Base-by-base conservation (phyloP, 2,329 filamentous ascomycete species). In the Fusarium torulosum region DNA sequence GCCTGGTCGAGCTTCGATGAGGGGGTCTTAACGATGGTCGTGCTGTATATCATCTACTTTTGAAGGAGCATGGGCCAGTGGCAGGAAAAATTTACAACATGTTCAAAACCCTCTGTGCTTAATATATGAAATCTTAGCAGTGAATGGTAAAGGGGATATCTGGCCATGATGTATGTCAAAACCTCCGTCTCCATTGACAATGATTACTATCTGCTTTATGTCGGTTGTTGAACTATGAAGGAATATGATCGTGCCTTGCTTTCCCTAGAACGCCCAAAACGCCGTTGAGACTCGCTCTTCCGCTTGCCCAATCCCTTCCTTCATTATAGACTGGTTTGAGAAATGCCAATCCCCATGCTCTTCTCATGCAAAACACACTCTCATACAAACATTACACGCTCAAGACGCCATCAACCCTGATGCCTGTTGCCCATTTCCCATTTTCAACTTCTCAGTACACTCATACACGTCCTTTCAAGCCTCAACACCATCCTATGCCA, bases 41-140 rank as follows among this genome's bases (percentile, higher is more conserved):
- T 70, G 53, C 60, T 72, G 68, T 74, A 65, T 68, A 69, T 72
- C 72, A 73, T 74, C 72, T 74, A 71, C 68, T 67, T 73, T 70
- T 63, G 54, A 73, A 55, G 58, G 63, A 66, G 57, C 58, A 73
- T 53, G 67, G 50, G 63, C 33, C 62, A 64, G 56, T 73, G 66
- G 58, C 60, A 53, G 66, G 69, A 62, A 73, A 67, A 59, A 63
- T 71, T 53, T 70, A 73, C 58, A 67, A 68, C 50, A 64, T 71
- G 59, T 64, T 66, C 47, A 73, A 69, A 59, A 59, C 23, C 17
- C 17, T n/a, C n/a, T 37, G 14, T 23, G 21, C 31, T 14, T 27
- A n/a, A 25, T 14, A 20, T 15, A 11, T 35, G 37, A n/a, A n/a
- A 42, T 13, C 33, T 37, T 19, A 20, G 20, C 17, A n/a, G 19